A percentile compares a stretch with the other conserved stretches of the same genome.
Evolutionary conservation across 352 stramenopile genomes (phyloP).

Genomic region (Globisporangium acanthophoron): DNA sequence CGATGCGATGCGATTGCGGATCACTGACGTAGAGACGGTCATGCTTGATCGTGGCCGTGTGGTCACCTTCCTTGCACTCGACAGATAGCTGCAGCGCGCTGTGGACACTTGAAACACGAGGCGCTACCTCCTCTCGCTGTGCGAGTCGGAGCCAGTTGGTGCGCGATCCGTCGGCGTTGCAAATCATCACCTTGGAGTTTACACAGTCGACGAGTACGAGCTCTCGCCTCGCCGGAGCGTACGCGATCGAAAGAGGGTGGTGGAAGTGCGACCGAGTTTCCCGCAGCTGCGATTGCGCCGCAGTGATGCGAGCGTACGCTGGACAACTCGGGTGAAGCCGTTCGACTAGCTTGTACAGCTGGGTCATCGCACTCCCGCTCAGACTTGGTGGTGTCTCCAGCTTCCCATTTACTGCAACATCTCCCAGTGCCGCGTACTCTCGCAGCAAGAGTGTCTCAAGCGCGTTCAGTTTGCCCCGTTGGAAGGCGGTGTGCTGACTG

Average conservation of each 20-base stretch:
- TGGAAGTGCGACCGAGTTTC: slow-evolving; percentile 32
- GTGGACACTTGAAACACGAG: slow-evolving; percentile 19
- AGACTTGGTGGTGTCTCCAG: slow-evolving; percentile 15
- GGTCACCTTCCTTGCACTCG: background rate
- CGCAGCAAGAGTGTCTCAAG: slow-evolving; percentile 22
- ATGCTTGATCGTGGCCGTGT: background rate
- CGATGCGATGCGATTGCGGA: slow-evolving; percentile 43
- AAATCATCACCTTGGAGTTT: slow-evolving; percentile 41
- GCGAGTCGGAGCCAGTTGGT: slow-evolving; percentile 31
- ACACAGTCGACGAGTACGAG: slow-evolving; percentile 46
- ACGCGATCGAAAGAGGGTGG: slow-evolving; percentile 33
- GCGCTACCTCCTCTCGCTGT: slow-evolving; percentile 2
- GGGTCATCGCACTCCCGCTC: slow-evolving; percentile 19
- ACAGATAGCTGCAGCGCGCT: slow-evolving; percentile 19
- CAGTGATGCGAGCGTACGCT: slow-evolving; percentile 31
- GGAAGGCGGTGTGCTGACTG: slow-evolving; percentile 32
- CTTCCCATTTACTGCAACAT: background rate
- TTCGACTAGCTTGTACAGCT: slow-evolving; percentile 29
- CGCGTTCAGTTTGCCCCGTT: slow-evolving; percentile 26
- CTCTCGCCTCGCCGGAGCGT: slow-evolving; percentile 26
- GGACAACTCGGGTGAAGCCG: slow-evolving; percentile 35
- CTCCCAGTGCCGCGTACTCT: slow-evolving; percentile 22
- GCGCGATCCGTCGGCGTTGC: slow-evolving; percentile 43
- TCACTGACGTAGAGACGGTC: slow-evolving; percentile 46
- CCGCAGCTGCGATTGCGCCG: slow-evolving; percentile 22